Base-by-base conservation (phyloP, 2,329 filamentous ascomycete species). In the Fusarium sarcochroum region DNA sequence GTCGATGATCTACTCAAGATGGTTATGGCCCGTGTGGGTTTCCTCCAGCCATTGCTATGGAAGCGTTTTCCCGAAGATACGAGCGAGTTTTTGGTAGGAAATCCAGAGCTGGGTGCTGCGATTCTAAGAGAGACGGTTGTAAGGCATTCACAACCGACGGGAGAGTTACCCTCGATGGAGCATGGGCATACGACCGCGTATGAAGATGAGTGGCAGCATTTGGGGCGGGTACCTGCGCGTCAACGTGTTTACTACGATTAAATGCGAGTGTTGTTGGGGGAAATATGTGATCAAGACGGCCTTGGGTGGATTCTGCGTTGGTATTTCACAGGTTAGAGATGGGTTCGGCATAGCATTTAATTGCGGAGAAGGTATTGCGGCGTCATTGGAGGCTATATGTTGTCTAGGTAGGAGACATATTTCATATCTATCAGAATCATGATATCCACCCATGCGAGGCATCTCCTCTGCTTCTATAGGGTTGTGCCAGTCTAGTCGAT, bases 11-110 rank as follows among this genome's bases (percentile, higher is more conserved):
- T 85, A 40, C 76, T 85, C 48, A 82, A 79, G 62, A 85, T 85
- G 81, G 72, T 86, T 14, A 81, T 85, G 66, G 83, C 83, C 9
- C 76, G 84, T 35, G 79, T 85, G 7, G 84, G 83, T 3, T 85
- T 85, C 63, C 72, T 86, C 34, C 81, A 84, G 71, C 78, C 82
- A 11, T 63, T 77, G 27, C 63, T 84, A n/a, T 85, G 81, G 81
- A 78, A 80, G 60, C 75, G 76, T 17, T 72, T 72, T 17, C 81
- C 79, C 5, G 75, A 79, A 35, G 80, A 81, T 59, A 84, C 82
- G 13, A 73, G 76, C 30, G 74, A 75, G 15, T 86, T 85, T 62
- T 73, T 84, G 58, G 66, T 81, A 3, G 77, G 76, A 3, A 81
- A 85, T 61, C 82, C 84, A 2, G 82, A 84, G 60, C 75, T 86